Base-by-base conservation (phyloP, 306 rosid genomes). In the Abrus precatorius region DNA sequence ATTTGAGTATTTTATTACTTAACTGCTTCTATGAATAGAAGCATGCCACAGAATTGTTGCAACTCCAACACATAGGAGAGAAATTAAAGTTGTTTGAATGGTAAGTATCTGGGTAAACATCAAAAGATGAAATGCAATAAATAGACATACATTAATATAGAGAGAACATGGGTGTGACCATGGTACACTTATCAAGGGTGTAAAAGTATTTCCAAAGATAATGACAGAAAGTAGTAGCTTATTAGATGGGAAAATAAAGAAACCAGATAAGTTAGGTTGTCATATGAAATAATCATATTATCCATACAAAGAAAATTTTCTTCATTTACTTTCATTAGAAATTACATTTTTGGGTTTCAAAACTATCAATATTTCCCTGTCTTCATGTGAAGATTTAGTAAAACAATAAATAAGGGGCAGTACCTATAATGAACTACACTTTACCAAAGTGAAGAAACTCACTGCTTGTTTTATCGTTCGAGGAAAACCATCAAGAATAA, bases 401-500 rank as follows among this genome's bases (percentile, higher is more conserved):
- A 20, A 71, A 4, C 13, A 30, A 12, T 20, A 20, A 55, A 52
- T 34, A 13, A 62, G 40, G 7, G 30, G 43, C 74, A 67, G 53
- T 52, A 69, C 77, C 41, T 74, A 36, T 29, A 50, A 12, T 45
- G 29, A 59, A 74, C 76, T 75, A 52, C 69, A 67, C 66, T 76
- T 73, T 38, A 77, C 36, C 65, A 72, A 73, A 49, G 72, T 43
- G 78, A 81, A 85, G 43, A 84, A 81, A 83, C 99, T 88, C 86
- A 93, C 98, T 61, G 98, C 98, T 86, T 95, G 99, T 54, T 86
- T 86, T 63, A 95, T 89, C 45, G 98, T 95, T 59, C 99, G 89
- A 27, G 99, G 99, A 79, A 93, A 95, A 34, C 99, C 99, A 79
- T 95, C 99, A n/a, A 95, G 99, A 89, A 95, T 95, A 79, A 91